Evolutionary conservation across 331 rosid species (phyloP).

Genomic region (Arachis monticola): DNA sequence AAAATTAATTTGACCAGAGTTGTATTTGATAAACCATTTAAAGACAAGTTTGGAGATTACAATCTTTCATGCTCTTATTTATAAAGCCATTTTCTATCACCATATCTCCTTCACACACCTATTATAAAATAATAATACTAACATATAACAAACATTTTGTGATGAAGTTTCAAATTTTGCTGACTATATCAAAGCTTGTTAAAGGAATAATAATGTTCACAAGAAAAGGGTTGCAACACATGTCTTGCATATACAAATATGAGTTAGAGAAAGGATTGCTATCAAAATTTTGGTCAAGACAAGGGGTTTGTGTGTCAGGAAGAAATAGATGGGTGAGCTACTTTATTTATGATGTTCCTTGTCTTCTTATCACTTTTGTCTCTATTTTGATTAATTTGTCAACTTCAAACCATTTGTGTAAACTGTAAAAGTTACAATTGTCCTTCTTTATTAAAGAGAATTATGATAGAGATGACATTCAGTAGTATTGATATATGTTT

Average conservation of each 20-base stretch:
- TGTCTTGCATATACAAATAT: background rate
- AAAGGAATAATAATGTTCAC: constrained; percentile 9
- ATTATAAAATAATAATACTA: background rate
- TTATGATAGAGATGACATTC: background rate
- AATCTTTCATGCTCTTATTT: constrained; percentile 18
- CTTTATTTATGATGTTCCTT: constrained; percentile 37
- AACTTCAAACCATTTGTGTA: constrained; percentile 35
- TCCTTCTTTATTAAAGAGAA: constrained; percentile 21
- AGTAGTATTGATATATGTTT: background rate
- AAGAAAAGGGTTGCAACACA: constrained; percentile 19
- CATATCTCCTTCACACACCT: constrained; percentile 22
- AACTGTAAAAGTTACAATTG: constrained; percentile 27
- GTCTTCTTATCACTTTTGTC: constrained; percentile 40
- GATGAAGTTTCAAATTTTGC: background rate
- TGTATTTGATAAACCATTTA: constrained; percentile 4
- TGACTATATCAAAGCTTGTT: constrained; percentile 24
- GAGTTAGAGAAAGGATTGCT: constrained; percentile 34
- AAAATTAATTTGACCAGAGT: constrained; percentile 7
- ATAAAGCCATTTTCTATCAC: constrained; percentile 23
- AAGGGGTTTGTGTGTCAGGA: constrained; percentile 42
- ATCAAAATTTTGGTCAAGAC: constrained; percentile 43
- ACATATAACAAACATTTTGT: background rate
- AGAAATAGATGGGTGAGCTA: constrained; percentile 40
- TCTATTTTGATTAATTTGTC: constrained; percentile 31
- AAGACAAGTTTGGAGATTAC: constrained; percentile 35